Base-by-base conservation (phyloP, 129 eudicot species). In the Artemisia tridentata region DNA sequence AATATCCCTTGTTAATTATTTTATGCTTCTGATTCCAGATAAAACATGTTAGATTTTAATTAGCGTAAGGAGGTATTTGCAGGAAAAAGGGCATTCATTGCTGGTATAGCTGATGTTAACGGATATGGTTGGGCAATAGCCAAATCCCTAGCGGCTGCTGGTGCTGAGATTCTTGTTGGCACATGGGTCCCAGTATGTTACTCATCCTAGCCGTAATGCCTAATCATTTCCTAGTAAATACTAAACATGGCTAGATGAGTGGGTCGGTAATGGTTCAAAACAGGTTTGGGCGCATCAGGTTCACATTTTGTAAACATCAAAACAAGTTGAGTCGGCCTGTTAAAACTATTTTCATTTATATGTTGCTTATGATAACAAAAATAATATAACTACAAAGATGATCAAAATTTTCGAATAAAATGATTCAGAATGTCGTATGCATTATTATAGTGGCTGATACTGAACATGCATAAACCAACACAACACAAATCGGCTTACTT, bases 81-180 rank as follows among this genome's bases (percentile, higher is more conserved):
- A 91, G 97, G 97, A 25, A 91, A 91, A 74, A 86, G 91, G 79
- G 97, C 96, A 38, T 88, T 88, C 67, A 84, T 91, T 67, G 97
- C 97, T 68, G 97, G 97, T 54, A 66, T 91, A 67, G 97, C 97
- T 63, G 97, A 91, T 82, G 97, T 88, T 77, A 88, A 86, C 69
- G 97, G 97, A 34, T 91, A 91, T 72, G 97, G 97, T 48, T 91
- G 97, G 96, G 93, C 97, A 48, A 88, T 91, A 55, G 97, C 97
- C 48, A 91, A 88, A 82, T 86, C 97, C 74, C 83, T 91, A 62
- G 95, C 92, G 41, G 96, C 97, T 82, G 96, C 97, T 3, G 97
- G 96, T 50, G 96, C 96, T 56, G 95, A 91, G 79, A 85, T 91
- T 74, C 95, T 91, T 55, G 87, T 91, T 85, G 97, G 97, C 43